Percentiles rank a stretch among this genome's conserved stretches.
These are phyloP conservation scores for Paecilomyces niveus DNA, from an alignment of 2,329 filamentous ascomycete genomes.

Conservation along the genomic window DNA sequence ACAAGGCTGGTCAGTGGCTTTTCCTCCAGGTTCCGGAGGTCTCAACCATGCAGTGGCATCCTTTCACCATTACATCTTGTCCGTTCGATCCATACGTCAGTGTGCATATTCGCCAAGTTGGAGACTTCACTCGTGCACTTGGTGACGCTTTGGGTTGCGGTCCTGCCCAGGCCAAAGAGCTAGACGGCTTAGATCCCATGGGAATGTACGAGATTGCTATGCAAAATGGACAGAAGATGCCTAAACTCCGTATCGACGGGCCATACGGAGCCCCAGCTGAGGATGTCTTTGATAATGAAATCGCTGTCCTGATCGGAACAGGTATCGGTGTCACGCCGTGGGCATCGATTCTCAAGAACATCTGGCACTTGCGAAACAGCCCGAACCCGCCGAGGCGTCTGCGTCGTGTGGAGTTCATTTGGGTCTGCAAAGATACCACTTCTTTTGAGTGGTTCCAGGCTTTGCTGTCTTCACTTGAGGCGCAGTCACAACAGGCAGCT, in stretches of 20 bases:
- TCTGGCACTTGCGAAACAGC: conserved; percentile 88
- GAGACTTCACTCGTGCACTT: conserved; percentile 91
- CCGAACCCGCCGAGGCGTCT: conserved; percentile 86
- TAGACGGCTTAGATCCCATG: conserved; percentile 82
- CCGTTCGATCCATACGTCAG: conserved; percentile 93
- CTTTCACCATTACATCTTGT: conserved; percentile 97
- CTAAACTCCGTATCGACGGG: conserved; percentile 79
- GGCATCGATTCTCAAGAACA: conserved; percentile 88
- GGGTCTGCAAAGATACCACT: conserved; percentile 91
- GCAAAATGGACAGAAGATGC: conserved; percentile 89
- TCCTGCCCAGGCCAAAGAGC: conserved; percentile 76
- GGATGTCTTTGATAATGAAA: conserved; percentile 91
- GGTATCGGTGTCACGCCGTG: conserved; percentile 84
- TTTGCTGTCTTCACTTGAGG: conserved; percentile 81
- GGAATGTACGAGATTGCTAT: conserved; percentile 98
- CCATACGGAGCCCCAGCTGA: conserved; percentile 96
- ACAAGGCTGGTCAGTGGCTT: conserved; percentile 97
- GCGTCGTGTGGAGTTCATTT: conserved; percentile 95
- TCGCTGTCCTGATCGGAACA: conserved; percentile 70
- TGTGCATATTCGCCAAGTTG: conserved; percentile 90
- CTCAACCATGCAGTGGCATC: conserved; percentile 91
- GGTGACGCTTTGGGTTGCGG: conserved; percentile 93
- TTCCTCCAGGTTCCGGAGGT: conserved; percentile 91
- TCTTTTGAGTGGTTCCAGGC: conserved; percentile 99
- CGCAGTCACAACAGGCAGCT: conserved; percentile 67